These are phyloP conservation scores for Aspergillus luchuensis DNA, from an alignment of 2,329 filamentous ascomycete species.

Conservation along the genomic window DNA sequence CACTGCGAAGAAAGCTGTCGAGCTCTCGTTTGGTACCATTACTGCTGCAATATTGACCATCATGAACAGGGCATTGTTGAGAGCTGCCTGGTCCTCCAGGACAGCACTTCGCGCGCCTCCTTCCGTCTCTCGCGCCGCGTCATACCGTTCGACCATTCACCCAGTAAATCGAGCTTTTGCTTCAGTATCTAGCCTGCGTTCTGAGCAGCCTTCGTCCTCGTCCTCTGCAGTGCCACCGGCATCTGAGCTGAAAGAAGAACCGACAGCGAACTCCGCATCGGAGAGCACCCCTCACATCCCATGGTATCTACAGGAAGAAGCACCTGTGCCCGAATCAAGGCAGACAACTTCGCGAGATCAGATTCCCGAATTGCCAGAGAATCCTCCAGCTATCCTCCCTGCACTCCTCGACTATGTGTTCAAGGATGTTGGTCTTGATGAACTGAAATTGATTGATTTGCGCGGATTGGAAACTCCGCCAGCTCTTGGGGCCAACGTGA, in stretches of 20 bases:
- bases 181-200: conserved; percentile 22
- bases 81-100: conserved; percentile 34
- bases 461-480: conserved; percentile 82
- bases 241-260: conserved; percentile 13
- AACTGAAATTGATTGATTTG: conserved; percentile 78
- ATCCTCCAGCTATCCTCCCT: conserved; percentile 70
- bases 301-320: conserved; percentile 80
- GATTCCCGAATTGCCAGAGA: conserved; percentile 65
- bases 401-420: conserved; percentile 77
- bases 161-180: conserved; percentile 26
- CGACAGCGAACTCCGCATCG: conserved; percentile 1
- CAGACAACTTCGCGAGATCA: conserved; percentile 55
- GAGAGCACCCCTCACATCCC: conserved; percentile 51
- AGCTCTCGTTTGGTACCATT: background rate
- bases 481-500: conserved; percentile 80
- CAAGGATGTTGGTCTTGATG: conserved; percentile 82
- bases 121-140: conserved; percentile 28
- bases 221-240: conserved; percentile 1
- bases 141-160: conserved; percentile 22
- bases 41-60: conserved; percentile 7
- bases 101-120: conserved; percentile 29
- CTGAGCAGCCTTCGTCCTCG: conserved; percentile 26
- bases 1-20: conserved; percentile 1
- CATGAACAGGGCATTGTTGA: conserved; percentile 38
- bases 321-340: conserved; percentile 41